A percentile compares a stretch with the other conserved stretches of the same genome.
phyloP scores from a whole-genome alignment of 2,329 filamentous ascomycete genomes.

The Chaetomium olivaceum region DNA sequence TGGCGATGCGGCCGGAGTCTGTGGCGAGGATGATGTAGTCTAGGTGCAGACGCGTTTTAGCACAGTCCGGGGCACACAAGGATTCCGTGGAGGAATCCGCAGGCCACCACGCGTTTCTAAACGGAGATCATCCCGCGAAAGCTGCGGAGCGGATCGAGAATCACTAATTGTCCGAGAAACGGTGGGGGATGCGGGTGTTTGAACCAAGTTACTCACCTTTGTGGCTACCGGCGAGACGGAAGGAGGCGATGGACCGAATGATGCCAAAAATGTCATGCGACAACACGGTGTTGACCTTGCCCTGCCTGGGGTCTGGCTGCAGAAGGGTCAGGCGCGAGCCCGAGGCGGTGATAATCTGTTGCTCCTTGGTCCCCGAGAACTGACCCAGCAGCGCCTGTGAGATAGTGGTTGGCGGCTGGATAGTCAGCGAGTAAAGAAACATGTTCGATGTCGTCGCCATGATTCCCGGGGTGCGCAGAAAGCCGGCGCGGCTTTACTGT shows the following conservation, averaged over 20 bases:
- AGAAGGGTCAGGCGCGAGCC: conserved; percentile 87
- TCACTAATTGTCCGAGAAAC: conserved; percentile 68
- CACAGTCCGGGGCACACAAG: conserved; percentile 31
- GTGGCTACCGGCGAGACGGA: conserved; percentile 86
- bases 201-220: conserved; percentile 73
- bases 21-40: conserved; percentile 96
- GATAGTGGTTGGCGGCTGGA: conserved; percentile 87
- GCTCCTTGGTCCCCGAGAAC: conserved; percentile 93
- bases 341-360: conserved; percentile 93
- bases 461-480: conserved; percentile 50
- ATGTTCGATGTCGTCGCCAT: conserved; percentile 99
- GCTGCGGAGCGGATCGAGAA: conserved; percentile 49
- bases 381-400: conserved; percentile 91
- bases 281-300: conserved; percentile 81
- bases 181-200: conserved; percentile 22
- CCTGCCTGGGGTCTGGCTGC: conserved; percentile 79
- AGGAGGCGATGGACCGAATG: conserved; percentile 83
- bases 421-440: conserved; percentile 97
- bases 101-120: conserved; percentile 23
- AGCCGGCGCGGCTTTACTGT: conserved; percentile 49
- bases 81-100: conserved; percentile 18
- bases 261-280: conserved; percentile 97
- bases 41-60: conserved; percentile 45
- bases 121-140: conserved; percentile 27
- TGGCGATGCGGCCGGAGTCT: conserved; percentile 91